phyloP scores from a whole-genome alignment of 2,329 filamentous ascomycete genomes.

The Aphanocladium album region DNA sequence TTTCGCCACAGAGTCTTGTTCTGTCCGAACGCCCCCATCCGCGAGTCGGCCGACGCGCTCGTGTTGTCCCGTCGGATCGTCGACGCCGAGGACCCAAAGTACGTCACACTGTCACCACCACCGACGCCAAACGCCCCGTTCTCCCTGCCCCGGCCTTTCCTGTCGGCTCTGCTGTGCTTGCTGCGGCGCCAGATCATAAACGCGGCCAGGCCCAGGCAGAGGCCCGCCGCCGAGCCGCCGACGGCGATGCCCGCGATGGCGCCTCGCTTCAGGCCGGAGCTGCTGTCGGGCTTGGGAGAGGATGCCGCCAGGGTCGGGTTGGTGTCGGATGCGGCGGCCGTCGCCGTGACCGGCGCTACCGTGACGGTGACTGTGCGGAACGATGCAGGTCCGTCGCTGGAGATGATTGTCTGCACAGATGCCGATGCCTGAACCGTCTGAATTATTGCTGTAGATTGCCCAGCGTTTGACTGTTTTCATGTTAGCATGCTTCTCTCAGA shows the following conservation, averaged over 20 bases:
- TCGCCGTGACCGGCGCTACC: not conserved
- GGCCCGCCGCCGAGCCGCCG: slow-evolving; percentile 2
- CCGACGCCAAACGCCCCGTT: not conserved
- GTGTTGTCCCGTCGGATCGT: slow-evolving; percentile 3
- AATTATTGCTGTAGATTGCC: not conserved
- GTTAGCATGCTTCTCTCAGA: not conserved
- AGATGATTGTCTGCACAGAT: not conserved
- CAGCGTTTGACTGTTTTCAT: not conserved
- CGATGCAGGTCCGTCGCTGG: not conserved
- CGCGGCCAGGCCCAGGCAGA: not conserved
- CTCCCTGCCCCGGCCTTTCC: not conserved
- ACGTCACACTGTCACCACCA: not conserved
- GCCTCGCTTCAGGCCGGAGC: not conserved
- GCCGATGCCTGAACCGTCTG: not conserved
- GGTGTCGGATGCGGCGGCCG: not conserved
- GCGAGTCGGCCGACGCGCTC: slow-evolving; percentile 7
- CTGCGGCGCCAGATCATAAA: slow-evolving; percentile 1
- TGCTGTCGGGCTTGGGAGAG: not conserved
- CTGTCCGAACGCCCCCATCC: slow-evolving; percentile 7
- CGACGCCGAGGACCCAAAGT: not conserved
- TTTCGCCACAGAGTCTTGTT: not conserved
- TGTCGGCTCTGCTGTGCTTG: not conserved
- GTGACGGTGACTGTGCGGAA: not conserved
- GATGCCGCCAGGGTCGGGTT: not conserved
- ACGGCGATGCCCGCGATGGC: slow-evolving; percentile 3